These are phyloP conservation scores for Trichoderma brevicompactum DNA, from an alignment of 2,329 filamentous ascomycete genomes.

Conservation along the genomic window DNA sequence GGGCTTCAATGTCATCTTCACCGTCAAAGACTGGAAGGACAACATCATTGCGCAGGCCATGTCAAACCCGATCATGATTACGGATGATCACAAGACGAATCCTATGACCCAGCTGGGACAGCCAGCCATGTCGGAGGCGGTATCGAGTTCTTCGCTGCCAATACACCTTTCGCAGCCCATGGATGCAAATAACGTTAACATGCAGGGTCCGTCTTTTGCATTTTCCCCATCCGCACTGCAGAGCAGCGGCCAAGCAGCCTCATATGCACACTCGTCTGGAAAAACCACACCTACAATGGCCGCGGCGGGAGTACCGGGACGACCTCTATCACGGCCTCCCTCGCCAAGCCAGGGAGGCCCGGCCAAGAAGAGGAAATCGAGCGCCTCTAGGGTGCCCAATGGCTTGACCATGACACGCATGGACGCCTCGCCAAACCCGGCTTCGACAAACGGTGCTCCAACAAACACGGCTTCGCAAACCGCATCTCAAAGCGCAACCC, in stretches of 20 bases:
- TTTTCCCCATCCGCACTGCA: slow-evolving; percentile 60
- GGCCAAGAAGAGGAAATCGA: slow-evolving; percentile 83
- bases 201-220: slow-evolving; percentile 52
- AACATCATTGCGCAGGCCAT: slow-evolving; percentile 82
- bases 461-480: slow-evolving; percentile 45
- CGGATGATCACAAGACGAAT: slow-evolving; percentile 95
- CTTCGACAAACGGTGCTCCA: slow-evolving; percentile 57
- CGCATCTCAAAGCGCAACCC: slow-evolving; percentile 33
- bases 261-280: slow-evolving; percentile 40
- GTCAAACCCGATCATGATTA: slow-evolving; percentile 91
- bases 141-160: slow-evolving; percentile 35
- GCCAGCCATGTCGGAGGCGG: slow-evolving; percentile 38
- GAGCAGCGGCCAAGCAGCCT: slow-evolving; percentile 49
- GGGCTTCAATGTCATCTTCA: slow-evolving; percentile 93
- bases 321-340: slow-evolving; percentile 68
- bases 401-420: slow-evolving; percentile 82
- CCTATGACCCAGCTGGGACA: slow-evolving; percentile 39
- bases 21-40: slow-evolving; percentile 79
- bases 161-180: slow-evolving; percentile 30
- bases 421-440: slow-evolving; percentile 59
- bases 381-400: slow-evolving; percentile 71
- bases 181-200: slow-evolving; percentile 42
- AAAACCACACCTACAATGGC: slow-evolving; percentile 41
- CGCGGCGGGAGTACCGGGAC: slow-evolving; percentile 30
- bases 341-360: slow-evolving; percentile 72